Conservation (phyloP, 129 eudicot species). For the Flaveria ramosissima region DNA sequence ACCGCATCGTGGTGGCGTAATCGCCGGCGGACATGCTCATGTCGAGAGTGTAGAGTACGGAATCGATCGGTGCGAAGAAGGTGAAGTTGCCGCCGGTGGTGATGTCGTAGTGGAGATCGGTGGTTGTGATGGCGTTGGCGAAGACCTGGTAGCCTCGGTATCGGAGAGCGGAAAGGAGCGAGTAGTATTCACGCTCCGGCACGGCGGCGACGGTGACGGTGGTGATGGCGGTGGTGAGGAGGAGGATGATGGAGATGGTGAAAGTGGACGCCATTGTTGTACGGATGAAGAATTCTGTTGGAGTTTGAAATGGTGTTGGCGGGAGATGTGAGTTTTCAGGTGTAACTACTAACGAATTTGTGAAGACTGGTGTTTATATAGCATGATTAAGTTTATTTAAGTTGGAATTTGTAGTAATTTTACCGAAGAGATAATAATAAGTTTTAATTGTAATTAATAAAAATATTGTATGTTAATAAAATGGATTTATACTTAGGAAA, state of each 20-base stretch:
- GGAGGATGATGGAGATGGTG: constrained; percentile 25
- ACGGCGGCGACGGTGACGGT: constrained; percentile 32
- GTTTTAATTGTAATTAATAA: too few species aligned
- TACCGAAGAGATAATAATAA: too few species aligned
- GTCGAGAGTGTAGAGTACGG: constrained; percentile 49
- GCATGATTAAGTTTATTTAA: not conserved
- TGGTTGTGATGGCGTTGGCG: constrained; percentile 60
- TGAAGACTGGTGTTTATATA: not conserved
- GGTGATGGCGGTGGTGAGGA: constrained; percentile 29
- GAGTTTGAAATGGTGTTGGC: constrained; percentile 19
- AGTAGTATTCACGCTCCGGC: constrained; percentile 33
- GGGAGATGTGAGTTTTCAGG: constrained; percentile 27
- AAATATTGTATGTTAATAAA: not conserved
- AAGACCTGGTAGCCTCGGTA: constrained; percentile 51
- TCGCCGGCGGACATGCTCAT: constrained; percentile 45
- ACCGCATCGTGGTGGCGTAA: constrained; percentile 48
- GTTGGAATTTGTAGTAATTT: not conserved
- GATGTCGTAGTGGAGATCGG: constrained; percentile 50
- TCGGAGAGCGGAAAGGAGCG: constrained; percentile 44
- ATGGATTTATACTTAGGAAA: too few species aligned
- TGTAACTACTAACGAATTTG: constrained; percentile 20
- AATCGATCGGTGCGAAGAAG: constrained; percentile 52
- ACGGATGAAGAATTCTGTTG: constrained; percentile 6
- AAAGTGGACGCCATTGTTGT: constrained; percentile 30
- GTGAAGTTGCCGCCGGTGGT: constrained; percentile 46